Evolutionary conservation across 2,329 filamentous ascomycete species (phyloP), one percentile per base, ranked within the genome.

Genomic region (Monilinia vaccinii-corymbosi): DNA sequence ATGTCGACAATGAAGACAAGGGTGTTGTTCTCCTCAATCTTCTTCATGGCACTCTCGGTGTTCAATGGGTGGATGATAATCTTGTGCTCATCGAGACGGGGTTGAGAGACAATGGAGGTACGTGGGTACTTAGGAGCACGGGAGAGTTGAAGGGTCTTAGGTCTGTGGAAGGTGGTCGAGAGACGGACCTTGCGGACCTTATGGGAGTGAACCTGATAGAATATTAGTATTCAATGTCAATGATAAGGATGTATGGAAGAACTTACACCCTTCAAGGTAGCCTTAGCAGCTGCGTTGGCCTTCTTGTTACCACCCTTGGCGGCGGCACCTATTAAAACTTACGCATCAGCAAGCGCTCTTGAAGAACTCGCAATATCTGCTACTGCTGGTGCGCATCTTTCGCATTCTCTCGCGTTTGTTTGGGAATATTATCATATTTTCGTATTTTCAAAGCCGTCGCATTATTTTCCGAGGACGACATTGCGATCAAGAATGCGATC

Each of bases 1-100:
- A 93, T 81, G 71, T 97, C 89, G 75, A 95, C 91, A 72, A 96
- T 96, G 85, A 97, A 97, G 76, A 96, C 91, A 57, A 99, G 86
- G 70, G 94, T 99, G 86, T 99, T 99, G 87, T 99, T 92, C 88
- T 99, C 94, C 85, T 99, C 94, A 72, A 99, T 97, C 89, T 97
- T 97, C 91, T 99, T 99, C 93, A 99, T 97, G 74, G 95, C 94
- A 75, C 88, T 94, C 88, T 99, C 94, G 64, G 94, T 99, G 88
- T 99, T 99, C 75, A 99, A 85, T 70, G 94, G 94, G 86, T 97
- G 91, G 75, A 97, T 83, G 78, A 99, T 88, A 77, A 97, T 84
- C 87, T 96, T 97, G 85, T 92, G 89, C 81, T 93, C 89, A 81
- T 99, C 94, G 74, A 99, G 89, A 72, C 91, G 89, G 71, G 92